phyloP scores from a whole-genome alignment of 345 rosid genomes.

The Triadica sebifera region DNA sequence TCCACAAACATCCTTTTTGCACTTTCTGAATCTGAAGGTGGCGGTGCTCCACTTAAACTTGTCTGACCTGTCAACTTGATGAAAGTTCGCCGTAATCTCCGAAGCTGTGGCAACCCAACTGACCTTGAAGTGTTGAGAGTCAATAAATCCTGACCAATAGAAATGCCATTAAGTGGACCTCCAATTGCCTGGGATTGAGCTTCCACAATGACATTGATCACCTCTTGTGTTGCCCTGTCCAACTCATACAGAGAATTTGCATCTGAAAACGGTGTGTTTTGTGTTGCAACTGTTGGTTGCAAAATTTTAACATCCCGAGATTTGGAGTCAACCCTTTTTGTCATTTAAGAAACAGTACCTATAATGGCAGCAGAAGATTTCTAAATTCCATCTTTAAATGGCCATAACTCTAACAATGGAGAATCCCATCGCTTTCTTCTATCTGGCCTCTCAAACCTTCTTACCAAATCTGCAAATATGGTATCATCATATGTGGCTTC shows the following conservation, averaged over 20 bases:
- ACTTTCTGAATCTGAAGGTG: conserved; percentile 79
- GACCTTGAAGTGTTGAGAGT: conserved; percentile 54
- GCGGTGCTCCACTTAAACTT: conserved; percentile 80
- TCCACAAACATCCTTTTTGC: conserved; percentile 92
- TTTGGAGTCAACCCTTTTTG: conserved; percentile 67
- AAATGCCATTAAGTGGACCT: conserved; percentile 58
- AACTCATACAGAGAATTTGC: conserved; percentile 83
- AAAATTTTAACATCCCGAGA: conserved; percentile 72
- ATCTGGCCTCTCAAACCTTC: conserved; percentile 92
- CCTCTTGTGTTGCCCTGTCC: conserved; percentile 86
- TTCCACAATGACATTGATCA: conserved; percentile 68
- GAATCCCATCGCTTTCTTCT: conserved; percentile 96
- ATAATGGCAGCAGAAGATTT: conserved; percentile 56
- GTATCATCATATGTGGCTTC: conserved; percentile 56
- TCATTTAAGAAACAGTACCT: conserved; percentile 76
- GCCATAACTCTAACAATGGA: conserved; percentile 77
- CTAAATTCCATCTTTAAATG: conserved; percentile 50
- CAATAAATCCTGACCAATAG: conserved; percentile 60
- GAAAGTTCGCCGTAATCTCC: conserved; percentile 78
- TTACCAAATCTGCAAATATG: conserved; percentile 71
- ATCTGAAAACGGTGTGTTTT: conserved; percentile 57
- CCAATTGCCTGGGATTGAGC: conserved; percentile 74
- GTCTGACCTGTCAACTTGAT: conserved; percentile 84
- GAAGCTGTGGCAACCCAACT: conserved; percentile 79
- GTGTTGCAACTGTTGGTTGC: conserved; percentile 96